These are phyloP conservation scores for Globisporangium polare DNA, from an alignment of 352 stramenopile genomes.

Conservation along the genomic window DNA sequence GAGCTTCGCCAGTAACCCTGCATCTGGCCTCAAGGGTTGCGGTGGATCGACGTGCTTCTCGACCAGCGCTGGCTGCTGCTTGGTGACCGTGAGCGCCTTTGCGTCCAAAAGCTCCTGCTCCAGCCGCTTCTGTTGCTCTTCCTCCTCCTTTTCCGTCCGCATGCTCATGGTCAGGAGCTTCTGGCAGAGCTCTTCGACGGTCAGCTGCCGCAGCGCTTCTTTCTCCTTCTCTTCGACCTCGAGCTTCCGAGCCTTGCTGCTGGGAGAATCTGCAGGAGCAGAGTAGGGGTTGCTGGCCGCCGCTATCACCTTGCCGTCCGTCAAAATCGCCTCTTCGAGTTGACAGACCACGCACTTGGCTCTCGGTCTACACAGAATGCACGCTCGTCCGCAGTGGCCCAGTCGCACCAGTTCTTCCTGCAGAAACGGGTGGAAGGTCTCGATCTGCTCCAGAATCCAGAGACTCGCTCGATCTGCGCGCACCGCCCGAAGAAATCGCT, in stretches of 20 bases:
- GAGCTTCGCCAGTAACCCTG: background rate
- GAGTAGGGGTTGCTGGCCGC: background rate
- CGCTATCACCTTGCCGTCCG: slow-evolving; percentile 1
- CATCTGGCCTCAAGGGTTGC: background rate
- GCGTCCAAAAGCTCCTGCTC: slow-evolving; percentile 32
- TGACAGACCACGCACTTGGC: slow-evolving; percentile 11
- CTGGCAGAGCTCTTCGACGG: slow-evolving; percentile 28
- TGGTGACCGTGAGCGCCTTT: slow-evolving; percentile 20
- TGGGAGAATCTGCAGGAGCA: background rate
- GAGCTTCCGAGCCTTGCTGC: background rate
- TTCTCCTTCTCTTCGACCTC: slow-evolving; percentile 3
- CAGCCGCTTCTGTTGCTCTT: slow-evolving; percentile 25
- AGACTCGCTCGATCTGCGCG: slow-evolving; percentile 43
- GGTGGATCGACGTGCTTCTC: background rate
- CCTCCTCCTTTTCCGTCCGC: slow-evolving; percentile 35
- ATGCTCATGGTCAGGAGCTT: slow-evolving; percentile 30
- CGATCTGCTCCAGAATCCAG: slow-evolving; percentile 53
- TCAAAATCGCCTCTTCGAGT: slow-evolving; percentile 5
- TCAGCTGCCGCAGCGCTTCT: slow-evolving; percentile 1
- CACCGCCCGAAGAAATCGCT: slow-evolving; percentile 51
- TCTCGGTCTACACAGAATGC: slow-evolving; percentile 22
- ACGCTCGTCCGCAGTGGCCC: background rate
- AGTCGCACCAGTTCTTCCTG: slow-evolving; percentile 1
- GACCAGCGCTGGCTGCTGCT: slow-evolving; percentile 13
- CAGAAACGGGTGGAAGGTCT: slow-evolving; percentile 60